Evolutionary conservation across 441 rosid species (phyloP), one percentile per base, ranked within the genome.

Genomic region (Erodium trifolium): DNA sequence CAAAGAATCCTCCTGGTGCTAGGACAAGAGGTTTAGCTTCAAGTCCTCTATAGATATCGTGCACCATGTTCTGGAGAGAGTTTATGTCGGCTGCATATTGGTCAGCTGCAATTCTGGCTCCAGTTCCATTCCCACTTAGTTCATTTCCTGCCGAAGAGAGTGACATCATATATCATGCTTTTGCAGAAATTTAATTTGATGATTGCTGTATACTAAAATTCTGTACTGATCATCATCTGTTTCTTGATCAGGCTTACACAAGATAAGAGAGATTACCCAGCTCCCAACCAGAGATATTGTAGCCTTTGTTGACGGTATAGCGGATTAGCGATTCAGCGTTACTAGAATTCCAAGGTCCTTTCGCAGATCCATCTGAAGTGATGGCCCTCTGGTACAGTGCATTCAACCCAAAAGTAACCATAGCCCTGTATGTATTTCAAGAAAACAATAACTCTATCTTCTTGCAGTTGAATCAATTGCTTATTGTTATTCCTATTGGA

Each of bases 1-100:
- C 95, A 73, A 79, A 92, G 83, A 95, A 92, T 73, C 99, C 99
- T 73, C 94, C 97, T 0, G 99, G 99, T 23, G 93, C 88, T 78
- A 90, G 79, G 68, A 87, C 70, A 17, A 92, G 73, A 0, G 99
- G 97, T 80, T 86, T 87, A 4, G 79, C 66, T 59, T 81, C 80
- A 14, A 72, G 71, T 39, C 71, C 82, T 55, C 51, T 74, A 70
- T 92, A 95, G 49, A 81, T 87, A 0, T 76, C 76, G 51, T 81
- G 78, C 68, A 92, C 84, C 53, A 85, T 62, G 53, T 82, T 77
- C 59, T 76, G 70, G 35, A 92, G 77, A 72, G 87, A 77, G 60
- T 80, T 78, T 29, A 90, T 85, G 71, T 95, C 97, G 3, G 69
- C 70, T 70, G 89, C 93, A 71, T 95, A 95, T 78, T 89, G 97